These are phyloP conservation scores for Begonia loranthoides DNA, from an alignment of 306 rosid species.

Conservation along the genomic window DNA sequence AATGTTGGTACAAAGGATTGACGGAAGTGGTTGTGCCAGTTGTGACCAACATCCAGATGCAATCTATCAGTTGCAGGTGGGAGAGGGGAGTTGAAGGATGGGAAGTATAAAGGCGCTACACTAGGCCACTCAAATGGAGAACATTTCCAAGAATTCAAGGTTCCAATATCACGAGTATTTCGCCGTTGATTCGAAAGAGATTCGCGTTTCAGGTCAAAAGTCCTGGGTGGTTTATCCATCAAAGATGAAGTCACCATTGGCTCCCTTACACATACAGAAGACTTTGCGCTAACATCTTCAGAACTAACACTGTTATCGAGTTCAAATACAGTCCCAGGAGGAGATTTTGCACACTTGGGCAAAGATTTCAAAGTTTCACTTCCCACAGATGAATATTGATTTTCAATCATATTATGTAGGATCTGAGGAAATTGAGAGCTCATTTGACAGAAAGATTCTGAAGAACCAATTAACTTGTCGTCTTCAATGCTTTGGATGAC, in stretches of 20 bases:
- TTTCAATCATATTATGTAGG: slow-evolving; percentile 20
- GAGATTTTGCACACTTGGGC: slow-evolving; percentile 17
- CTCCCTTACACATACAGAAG: slow-evolving; percentile 15
- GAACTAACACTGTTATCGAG: slow-evolving; percentile 18
- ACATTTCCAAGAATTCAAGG: slow-evolving; percentile 39
- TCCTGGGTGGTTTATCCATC: slow-evolving; percentile 33
- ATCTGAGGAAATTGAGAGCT: slow-evolving; percentile 19
- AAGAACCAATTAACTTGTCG: slow-evolving; percentile 17
- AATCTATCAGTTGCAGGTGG: slow-evolving; percentile 87
- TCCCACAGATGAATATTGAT: slow-evolving; percentile 19
- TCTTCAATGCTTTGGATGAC: slow-evolving; percentile 27
- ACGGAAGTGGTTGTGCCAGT: slow-evolving; percentile 88
- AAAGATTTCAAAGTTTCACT: slow-evolving; percentile 21
- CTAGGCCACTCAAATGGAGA: slow-evolving; percentile 83
- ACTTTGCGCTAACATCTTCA: slow-evolving; percentile 19
- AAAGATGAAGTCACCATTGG: slow-evolving; percentile 22
- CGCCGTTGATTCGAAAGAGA: slow-evolving; percentile 26
- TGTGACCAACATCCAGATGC: slow-evolving; percentile 86
- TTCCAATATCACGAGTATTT: slow-evolving; percentile 33
- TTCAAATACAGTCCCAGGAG: slow-evolving; percentile 24
- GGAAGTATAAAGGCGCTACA: slow-evolving; percentile 62
- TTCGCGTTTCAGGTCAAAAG: slow-evolving; percentile 33
- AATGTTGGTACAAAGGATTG: slow-evolving; percentile 65
- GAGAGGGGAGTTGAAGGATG: slow-evolving; percentile 58
- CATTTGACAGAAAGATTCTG: slow-evolving; percentile 17